Conservation (phyloP, 257 asterid species). For the Solanum neorickii region DNA sequence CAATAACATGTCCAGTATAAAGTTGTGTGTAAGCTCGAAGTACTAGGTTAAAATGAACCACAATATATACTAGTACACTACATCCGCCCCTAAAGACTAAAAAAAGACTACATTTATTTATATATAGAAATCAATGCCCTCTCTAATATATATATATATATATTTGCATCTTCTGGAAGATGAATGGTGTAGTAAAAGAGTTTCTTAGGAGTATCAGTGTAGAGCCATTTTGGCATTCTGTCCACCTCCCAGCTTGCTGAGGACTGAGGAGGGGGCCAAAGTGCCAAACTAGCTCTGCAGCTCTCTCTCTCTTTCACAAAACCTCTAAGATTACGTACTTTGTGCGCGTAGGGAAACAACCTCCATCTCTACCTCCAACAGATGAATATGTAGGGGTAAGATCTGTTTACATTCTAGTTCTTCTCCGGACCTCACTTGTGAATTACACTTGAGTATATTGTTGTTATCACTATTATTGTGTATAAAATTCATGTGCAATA, state of each 20-base stretch:
- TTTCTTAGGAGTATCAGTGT: constrained; percentile 29
- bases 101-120: no score
- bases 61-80: not conserved
- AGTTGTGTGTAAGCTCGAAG: not conserved
- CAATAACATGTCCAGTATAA: not conserved
- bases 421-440: not conserved
- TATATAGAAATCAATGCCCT: not conserved
- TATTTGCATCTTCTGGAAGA: not conserved
- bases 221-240: constrained; percentile 64
- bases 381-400: not conserved
- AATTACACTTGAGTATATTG: not conserved
- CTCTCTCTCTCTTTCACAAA: constrained; percentile 19
- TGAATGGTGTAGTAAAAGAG: not conserved
- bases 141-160: not conserved
- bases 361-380: not conserved
- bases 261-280: constrained; percentile 43
- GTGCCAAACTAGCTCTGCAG: constrained; percentile 39
- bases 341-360: not conserved
- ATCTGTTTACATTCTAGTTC: not conserved
- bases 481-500: not conserved
- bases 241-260: constrained; percentile 37
- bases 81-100: not conserved
- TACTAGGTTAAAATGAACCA: no score
- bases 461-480: not conserved
- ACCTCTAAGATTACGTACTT: not conserved